Evolutionary conservation across 352 stramenopile genomes (phyloP), one percentile per base, ranked within the genome.

Genomic region (Thalassiosira sp.): DNA sequence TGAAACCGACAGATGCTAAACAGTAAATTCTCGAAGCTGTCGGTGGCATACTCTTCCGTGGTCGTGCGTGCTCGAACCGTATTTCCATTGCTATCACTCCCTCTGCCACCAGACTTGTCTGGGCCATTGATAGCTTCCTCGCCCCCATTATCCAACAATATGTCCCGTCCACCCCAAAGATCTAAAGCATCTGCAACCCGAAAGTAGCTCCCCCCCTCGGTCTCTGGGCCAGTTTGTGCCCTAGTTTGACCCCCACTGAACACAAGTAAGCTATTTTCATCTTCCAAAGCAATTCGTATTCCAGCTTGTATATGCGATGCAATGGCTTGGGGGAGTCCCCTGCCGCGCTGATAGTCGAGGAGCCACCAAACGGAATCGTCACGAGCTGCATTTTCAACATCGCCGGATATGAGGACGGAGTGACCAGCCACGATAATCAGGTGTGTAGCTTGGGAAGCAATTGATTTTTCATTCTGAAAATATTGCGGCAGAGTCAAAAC

Each of bases 21-120:
- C 18, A 95, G 76, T 13, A 96, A 61, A 83, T 96, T 96, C 76
- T 95, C 80, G 74, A 95, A 95, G 25, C 79, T 92, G 58, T 96
- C 92, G 1, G 84, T 91, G 0, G 92, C 91, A 82, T 90, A 95
- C 61, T 95, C 92, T 86, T 96, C 92, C 11, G 90, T 82, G 3
- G 81, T 68, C 2, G 91, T 91, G 20, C 91, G 79, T 16, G 86
- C 67, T 54, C 87, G 58, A 13, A 94, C 87, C 18, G 68, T 88
- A 28, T 45, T 16, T 42, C 20, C 54, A 52, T 10, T 27, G n/a
- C 13, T 45, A 40, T 37, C 24, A 28, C 10, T 13, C 16, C 20
- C n/a, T 0, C n/a, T 18, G 45, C 20, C 18, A 42, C n/a, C 16
- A 16, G 27, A 11, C 37, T 58, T 22, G 18, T 52, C 20, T 5